Conservation (phyloP, 2,329 filamentous ascomycete genomes). For the Aaosphaeria pasadenensis region DNA sequence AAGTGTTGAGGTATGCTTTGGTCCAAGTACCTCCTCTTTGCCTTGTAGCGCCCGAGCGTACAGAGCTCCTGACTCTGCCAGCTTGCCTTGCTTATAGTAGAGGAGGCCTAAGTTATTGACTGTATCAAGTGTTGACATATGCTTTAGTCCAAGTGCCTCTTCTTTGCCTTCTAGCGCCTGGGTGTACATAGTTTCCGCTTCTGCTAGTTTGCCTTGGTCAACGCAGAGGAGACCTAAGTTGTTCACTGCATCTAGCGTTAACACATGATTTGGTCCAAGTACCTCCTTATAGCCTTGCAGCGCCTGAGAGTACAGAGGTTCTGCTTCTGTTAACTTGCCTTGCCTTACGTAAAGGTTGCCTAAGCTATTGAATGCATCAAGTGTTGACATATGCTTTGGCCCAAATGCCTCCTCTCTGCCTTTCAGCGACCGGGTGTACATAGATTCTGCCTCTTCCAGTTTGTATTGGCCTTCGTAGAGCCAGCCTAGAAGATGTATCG, state of each 20-base stretch:
- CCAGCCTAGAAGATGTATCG: slow-evolving; percentile 3
- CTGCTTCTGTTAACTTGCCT: slow-evolving; percentile 67
- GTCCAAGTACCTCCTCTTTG: slow-evolving; percentile 7
- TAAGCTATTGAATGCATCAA: slow-evolving; percentile 6
- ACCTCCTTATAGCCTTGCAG: slow-evolving; percentile 12
- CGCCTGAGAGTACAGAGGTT: slow-evolving; percentile 8
- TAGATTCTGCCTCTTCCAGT: slow-evolving; percentile 11
- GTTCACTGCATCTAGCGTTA: slow-evolving; percentile 7
- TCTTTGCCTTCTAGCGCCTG: slow-evolving; percentile 32
- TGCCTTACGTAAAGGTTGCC: slow-evolving; percentile 58
- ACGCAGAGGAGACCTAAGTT: slow-evolving; percentile 3
- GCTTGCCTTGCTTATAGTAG: slow-evolving; percentile 1
- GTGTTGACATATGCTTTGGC: slow-evolving; percentile 1
- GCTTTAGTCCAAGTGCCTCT: slow-evolving; percentile 14
- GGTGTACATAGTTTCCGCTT: slow-evolving; percentile 8
- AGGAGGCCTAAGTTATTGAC: slow-evolving; percentile 9
- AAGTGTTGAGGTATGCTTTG: slow-evolving; percentile 8
- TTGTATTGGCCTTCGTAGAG: slow-evolving; percentile 6
- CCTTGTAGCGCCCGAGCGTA: slow-evolving; percentile 12
- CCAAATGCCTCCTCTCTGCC: slow-evolving; percentile 12
- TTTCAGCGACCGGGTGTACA: slow-evolving; percentile 15
- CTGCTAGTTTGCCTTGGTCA: neutral
- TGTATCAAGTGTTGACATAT: slow-evolving; percentile 10
- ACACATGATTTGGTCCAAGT: slow-evolving; percentile 6
- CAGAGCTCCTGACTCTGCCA: slow-evolving; percentile 2